Percentiles rank a stretch among this genome's conserved stretches.
Evolutionary conservation across 441 rosid genomes (phyloP).

Genomic region (Sinapis alba): DNA sequence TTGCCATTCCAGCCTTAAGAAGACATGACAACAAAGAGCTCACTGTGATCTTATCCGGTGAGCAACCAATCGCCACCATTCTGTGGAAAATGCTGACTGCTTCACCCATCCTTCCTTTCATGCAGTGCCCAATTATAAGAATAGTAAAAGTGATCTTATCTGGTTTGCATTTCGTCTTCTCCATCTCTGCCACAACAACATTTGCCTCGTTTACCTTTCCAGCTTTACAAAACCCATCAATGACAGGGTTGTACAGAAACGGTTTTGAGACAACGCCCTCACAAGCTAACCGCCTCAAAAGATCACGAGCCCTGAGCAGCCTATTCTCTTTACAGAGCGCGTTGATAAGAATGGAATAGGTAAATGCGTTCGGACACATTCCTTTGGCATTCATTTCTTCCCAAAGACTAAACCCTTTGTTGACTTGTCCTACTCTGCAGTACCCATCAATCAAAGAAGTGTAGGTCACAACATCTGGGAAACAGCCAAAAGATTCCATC

Average conservation of each 20-base stretch:
- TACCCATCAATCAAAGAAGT: constrained; percentile 81
- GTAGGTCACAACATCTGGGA: constrained; percentile 72
- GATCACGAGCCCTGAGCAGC: constrained; percentile 65
- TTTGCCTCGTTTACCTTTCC: constrained; percentile 87
- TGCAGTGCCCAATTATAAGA: constrained; percentile 86
- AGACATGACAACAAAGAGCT: constrained; percentile 73
- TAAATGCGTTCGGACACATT: constrained; percentile 66
- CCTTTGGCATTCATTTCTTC: constrained; percentile 58
- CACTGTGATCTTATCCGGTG: constrained; percentile 65
- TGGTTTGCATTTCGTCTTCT: constrained; percentile 67
- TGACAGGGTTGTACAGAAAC: constrained; percentile 84
- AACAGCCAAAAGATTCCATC: constrained; percentile 58
- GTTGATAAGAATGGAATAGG: constrained; percentile 64
- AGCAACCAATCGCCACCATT: constrained; percentile 79
- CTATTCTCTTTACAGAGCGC: constrained; percentile 76
- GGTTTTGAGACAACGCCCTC: constrained; percentile 56
- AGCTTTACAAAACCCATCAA: constrained; percentile 90
- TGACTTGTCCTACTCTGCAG: constrained; percentile 75
- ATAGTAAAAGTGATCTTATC: constrained; percentile 89
- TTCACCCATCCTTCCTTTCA: constrained; percentile 84
- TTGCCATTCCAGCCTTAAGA: constrained; percentile 86
- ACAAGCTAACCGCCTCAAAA: constrained; percentile 59
- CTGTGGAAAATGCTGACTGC: constrained; percentile 71
- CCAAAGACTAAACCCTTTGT: constrained; percentile 64
- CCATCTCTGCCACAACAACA: constrained; percentile 66